These are phyloP conservation scores for Ensete glaucum DNA, from an alignment of 176 grass and related monocot genomes.

Conservation along the genomic window DNA sequence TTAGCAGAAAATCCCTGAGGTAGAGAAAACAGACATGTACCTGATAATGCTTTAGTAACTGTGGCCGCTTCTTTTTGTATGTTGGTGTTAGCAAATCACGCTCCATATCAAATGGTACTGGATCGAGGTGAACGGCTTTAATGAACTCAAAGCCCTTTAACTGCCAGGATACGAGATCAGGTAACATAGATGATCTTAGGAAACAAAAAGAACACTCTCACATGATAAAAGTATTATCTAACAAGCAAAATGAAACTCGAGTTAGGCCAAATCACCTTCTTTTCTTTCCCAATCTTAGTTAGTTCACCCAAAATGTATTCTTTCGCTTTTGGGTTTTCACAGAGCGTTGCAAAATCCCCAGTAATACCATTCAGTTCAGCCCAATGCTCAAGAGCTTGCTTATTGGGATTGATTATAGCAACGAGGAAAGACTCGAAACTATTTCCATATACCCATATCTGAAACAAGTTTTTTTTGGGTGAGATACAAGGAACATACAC, in stretches of 20 bases:
- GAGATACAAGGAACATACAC: conserved; percentile 1
- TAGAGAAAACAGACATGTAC: conserved; percentile 16
- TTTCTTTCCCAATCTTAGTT: conserved; percentile 55
- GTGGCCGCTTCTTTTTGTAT: conserved; percentile 77
- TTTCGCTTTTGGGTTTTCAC: conserved; percentile 58
- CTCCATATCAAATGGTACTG: conserved; percentile 70
- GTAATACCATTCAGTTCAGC: conserved; percentile 44
- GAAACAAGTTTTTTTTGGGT: neutral
- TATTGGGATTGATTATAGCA: conserved; percentile 72
- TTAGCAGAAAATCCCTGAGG: neutral
- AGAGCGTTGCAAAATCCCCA: conserved; percentile 53
- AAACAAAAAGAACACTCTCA: neutral
- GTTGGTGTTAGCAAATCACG: conserved; percentile 85
- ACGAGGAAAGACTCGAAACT: conserved; percentile 84
- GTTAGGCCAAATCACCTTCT: conserved; percentile 44
- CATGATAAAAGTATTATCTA: no score
- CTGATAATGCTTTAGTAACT: conserved; percentile 82
- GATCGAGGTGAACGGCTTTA: conserved; percentile 62
- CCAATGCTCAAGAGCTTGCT: conserved; percentile 59
- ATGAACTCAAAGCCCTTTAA: conserved; percentile 87
- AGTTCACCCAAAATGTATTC: conserved; percentile 64
- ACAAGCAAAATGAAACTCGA: no score
- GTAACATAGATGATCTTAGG: neutral
- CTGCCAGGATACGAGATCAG: conserved; percentile 34
- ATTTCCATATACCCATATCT: conserved; percentile 94